These are phyloP conservation scores for Tricholoma saponaceum DNA, from an alignment of 768 basidiomycete species.

Conservation along the genomic window DNA sequence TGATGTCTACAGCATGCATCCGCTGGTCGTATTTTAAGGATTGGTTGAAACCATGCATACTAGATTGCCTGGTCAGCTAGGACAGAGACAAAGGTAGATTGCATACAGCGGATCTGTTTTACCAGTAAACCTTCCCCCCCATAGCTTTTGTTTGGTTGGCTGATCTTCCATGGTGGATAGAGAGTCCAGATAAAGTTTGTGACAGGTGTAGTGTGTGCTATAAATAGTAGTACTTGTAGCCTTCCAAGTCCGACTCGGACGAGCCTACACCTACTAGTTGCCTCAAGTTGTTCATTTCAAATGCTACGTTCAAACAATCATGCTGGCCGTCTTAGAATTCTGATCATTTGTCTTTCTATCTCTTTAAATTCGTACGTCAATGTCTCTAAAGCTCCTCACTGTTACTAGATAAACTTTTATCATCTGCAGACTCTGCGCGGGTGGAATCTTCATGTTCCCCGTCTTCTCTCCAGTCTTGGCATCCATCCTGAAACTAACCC, in stretches of 20 bases:
- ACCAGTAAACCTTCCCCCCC: constrained; percentile 88
- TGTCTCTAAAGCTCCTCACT: not conserved
- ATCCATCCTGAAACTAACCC: constrained; percentile 56
- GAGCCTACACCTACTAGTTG: too few relatives aligned
- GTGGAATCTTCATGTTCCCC: constrained; percentile 80
- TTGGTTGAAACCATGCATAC: constrained; percentile 98
- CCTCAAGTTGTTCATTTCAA: not conserved
- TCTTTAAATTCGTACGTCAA: constrained; percentile 57
- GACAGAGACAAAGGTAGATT: not conserved
- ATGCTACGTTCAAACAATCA: not conserved
- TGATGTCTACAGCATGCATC: constrained; percentile 91
- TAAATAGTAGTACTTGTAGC: too few relatives aligned
- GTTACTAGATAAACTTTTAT: not conserved
- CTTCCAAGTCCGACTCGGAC: too few relatives aligned
- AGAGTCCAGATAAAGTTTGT: not conserved
- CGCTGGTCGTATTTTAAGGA: constrained; percentile 92
- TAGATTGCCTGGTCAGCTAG: constrained; percentile 26
- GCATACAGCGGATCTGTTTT: constrained; percentile 83
- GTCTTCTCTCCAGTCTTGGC: constrained; percentile 64
- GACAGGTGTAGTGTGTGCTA: too few relatives aligned
- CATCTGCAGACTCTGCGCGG: constrained; percentile 60
- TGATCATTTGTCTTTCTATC: constrained; percentile 46
- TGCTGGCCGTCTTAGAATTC: constrained; percentile 3
- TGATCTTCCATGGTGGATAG: constrained; percentile 30
- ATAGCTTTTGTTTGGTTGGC: constrained; percentile 66